Base-by-base conservation (phyloP, 179 eudicot species). In the Silene vulgaris region DNA sequence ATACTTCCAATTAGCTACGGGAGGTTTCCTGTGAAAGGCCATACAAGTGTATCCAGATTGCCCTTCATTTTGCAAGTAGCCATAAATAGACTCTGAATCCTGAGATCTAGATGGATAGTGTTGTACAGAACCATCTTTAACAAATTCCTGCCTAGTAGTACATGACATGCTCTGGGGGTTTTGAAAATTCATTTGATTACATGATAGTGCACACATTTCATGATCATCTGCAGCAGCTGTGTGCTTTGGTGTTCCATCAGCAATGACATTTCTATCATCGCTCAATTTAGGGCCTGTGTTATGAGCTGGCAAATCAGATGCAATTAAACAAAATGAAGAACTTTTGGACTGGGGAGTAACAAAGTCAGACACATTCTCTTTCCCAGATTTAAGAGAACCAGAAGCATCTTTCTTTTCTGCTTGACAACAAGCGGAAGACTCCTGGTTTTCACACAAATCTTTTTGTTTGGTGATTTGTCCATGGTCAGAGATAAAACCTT, bases 21-120 rank as follows among this genome's bases (percentile, higher is more conserved):
- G 96, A 37, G 91, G 89, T 81, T 88, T 87, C 85, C 59, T 82
- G 75, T 80, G 65, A 68, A 88, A 85, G 78, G 86, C 84, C 90
- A 88, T 82, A 74, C 81, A 80, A 52, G 78, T 65, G 60, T 80
- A 80, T 56, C 82, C 77, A 59, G 56, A 3, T n/a, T 69, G 37
- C 45, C 52, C 76, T 64, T 84, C 78, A 13, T 69, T 80, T 83
- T 71, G 84, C 67, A 70, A 21, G 40, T 65, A 32, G 17, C 74
- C 73, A 74, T 14, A 59, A 40, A 66, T 17, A 67, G 79, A 72
- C 65, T 76, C 69, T 32, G 43, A 63, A 45, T 73, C 80, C 43
- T 5, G 59, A 66, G 79, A 69, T 43, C 65, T 68, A 65, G 75
- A 75, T 20, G 73, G 70, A 37, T 57, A 45, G 26, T 74, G 72